phyloP scores from a whole-genome alignment of 2,329 filamentous ascomycete genomes.

The Colletotrichum coccodes region DNA sequence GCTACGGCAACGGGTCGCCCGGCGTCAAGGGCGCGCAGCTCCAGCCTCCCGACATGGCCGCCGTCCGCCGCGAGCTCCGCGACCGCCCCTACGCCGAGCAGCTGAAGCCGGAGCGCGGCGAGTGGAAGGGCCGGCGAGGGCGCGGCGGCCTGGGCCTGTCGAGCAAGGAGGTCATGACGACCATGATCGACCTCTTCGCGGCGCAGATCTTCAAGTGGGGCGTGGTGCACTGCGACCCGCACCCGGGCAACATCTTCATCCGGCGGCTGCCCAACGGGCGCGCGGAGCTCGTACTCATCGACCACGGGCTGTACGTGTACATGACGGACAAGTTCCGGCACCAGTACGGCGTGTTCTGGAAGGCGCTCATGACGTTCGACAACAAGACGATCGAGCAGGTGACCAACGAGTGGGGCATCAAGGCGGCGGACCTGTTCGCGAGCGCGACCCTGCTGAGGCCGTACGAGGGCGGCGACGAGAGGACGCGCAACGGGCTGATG shows the following conservation, averaged over 20 bases:
- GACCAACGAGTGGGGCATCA: constrained; percentile 85
- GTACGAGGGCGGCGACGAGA: constrained; percentile 84
- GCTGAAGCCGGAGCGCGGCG: constrained; percentile 82
- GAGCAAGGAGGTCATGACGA: constrained; percentile 90
- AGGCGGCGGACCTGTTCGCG: constrained; percentile 90
- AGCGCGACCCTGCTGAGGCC: constrained; percentile 89
- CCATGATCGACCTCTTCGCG: constrained; percentile 96
- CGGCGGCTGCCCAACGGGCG: constrained; percentile 84
- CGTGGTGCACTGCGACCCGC: constrained; percentile 93
- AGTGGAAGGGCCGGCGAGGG: constrained; percentile 78
- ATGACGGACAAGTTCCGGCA: constrained; percentile 86
- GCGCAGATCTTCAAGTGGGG: constrained; percentile 99
- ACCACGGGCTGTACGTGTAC: constrained; percentile 95
- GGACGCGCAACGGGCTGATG: constrained; percentile 72
- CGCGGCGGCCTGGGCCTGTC: constrained; percentile 86
- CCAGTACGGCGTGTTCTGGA: constrained; percentile 93
- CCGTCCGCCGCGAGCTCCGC: constrained; percentile 55
- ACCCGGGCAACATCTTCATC: constrained; percentile 97
- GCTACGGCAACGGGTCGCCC: constrained; percentile 79
- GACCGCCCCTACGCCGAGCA: constrained; percentile 65
- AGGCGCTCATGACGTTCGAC: constrained; percentile 92
- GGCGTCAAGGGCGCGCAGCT: constrained; percentile 78
- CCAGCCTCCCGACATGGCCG: constrained; percentile 56
- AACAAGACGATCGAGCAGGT: constrained; percentile 81
- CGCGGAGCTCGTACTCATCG: constrained; percentile 92